Evolutionary conservation across 345 rosid genomes (phyloP), one percentile per base, ranked within the genome.

Genomic region (Corchorus olitorius): DNA sequence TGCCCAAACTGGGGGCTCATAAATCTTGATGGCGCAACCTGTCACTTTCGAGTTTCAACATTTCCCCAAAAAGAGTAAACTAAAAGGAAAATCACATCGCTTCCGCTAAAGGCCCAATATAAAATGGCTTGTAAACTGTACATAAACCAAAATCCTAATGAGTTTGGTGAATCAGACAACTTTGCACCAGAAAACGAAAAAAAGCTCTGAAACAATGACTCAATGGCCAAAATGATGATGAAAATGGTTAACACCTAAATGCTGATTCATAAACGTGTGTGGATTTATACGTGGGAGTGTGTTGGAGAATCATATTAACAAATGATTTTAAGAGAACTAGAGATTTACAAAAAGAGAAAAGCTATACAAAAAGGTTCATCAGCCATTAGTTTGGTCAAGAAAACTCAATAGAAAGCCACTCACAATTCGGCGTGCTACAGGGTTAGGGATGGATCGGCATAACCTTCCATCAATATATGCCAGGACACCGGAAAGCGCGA

Each of bases 381-480:
- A 54, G 19, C 72, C 66, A 45, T 84, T 89, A 62, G 58, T 87
- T 80, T 79, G 85, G 71, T 95, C 97, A 4, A 93, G 86, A 68
- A 90, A 90, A 81, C 96, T 95, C 82, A 91, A 79, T 66, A 95
- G 71, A 82, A 87, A 92, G 64, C 98, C 99, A 46, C 98, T 91
- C 19, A 93, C 98, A n/a, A 95, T 88, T 72, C 99, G 85, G 11
- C 98, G 87, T 14, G 92, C 93, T n/a, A 95, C 58, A n/a, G 93
- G 98, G 81, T 93, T 87, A 8, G 98, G 98, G 75, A 95, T 95
- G 46, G 82, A 80, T 6, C 98, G 92, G 70, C 99, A 93, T 64
- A 93, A 75, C 86, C 96, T 87, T 59, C 99, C 99, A 64, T 95
- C 98, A 15, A 93, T 81, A 78, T 95, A 95, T 7, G 99, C 98